phyloP scores from a whole-genome alignment of 805 yeast species.

The Nematodospora valgi region DNA sequence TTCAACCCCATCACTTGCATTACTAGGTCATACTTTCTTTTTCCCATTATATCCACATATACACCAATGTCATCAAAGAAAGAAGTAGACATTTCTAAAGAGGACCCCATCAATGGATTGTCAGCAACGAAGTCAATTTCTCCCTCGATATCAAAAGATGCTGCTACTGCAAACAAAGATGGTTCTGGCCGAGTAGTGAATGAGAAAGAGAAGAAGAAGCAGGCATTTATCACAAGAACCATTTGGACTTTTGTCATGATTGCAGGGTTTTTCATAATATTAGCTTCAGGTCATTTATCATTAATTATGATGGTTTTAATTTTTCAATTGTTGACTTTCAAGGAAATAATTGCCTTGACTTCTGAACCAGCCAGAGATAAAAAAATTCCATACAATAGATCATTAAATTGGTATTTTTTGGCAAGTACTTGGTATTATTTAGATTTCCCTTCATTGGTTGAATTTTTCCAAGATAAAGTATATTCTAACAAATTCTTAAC shows the following conservation, averaged over 20 bases:
- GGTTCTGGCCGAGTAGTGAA: slow-evolving; percentile 19
- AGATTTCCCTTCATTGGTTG: slow-evolving; percentile 80
- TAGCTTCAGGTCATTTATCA: slow-evolving; percentile 84
- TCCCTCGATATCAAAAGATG: no score
- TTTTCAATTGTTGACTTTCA: slow-evolving; percentile 81
- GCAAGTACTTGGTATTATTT: slow-evolving; percentile 84
- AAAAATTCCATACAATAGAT: slow-evolving; percentile 75
- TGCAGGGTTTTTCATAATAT: slow-evolving; percentile 58
- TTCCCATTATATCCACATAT: background rate
- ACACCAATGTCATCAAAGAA: background rate
- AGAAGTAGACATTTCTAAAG: background rate
- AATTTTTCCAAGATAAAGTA: slow-evolving; percentile 56
- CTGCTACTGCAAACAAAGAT: background rate
- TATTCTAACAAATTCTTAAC: slow-evolving; percentile 51
- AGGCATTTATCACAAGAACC: slow-evolving; percentile 82
- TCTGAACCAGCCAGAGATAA: slow-evolving; percentile 81
- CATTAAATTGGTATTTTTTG: slow-evolving; percentile 91
- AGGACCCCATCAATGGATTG: no score
- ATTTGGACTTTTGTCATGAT: slow-evolving; percentile 95
- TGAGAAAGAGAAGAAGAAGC: slow-evolving; percentile 66
- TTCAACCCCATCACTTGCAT: no score
- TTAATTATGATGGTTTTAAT: slow-evolving; percentile 67
- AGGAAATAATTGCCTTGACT: slow-evolving; percentile 84
- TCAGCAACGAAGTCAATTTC: no score
- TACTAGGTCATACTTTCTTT: no score